Base-by-base conservation (phyloP, 2,329 filamentous ascomycete genomes). In the Epichloe elymi region DNA sequence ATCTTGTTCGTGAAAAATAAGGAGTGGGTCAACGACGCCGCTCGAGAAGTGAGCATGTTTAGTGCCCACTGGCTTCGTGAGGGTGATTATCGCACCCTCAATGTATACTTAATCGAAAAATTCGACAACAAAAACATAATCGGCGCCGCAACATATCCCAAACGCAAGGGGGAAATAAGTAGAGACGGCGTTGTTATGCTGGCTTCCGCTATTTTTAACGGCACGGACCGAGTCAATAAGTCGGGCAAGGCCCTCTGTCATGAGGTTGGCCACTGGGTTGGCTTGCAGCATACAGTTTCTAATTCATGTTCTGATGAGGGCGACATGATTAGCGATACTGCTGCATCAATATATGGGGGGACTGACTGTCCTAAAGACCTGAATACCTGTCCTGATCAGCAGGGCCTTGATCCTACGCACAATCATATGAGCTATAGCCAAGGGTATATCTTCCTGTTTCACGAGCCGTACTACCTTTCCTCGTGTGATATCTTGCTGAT, bases 211-310 rank as follows among this genome's bases (percentile, higher is more conserved):
- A 26, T 26, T 26, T 26, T 26, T 7, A 26, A 26, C 23, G 23
- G 23, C 23, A 26, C 23, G 6, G 23, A 26, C 20, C 0, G 14
- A 44, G 67, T 59, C 55, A 60, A 65, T 58, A 56, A 60, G n/a
- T 2, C n/a, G 26, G 64, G 66, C 17, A 62, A 61, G 56, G 63
- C 63, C 3, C 57, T 55, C 30, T 59, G 57, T 37, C 71, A 74
- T 62, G 72, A 75, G 61, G 61, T 70, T 42, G 72, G 72, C 15
- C 72, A 75, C 63, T 75, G 72, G 72, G 60, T 74, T 49, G 71
- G 72, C 48, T 66, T 75, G 23, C 66, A 64, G 57, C 72, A 75
- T 61, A 73, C 71, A 44, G 75, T 75, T 60, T 59, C 73, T 53
- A 70, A 67, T 42, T 69, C 67, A 53, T 67, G 67, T 56, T 55